A percentile compares a stretch with the other conserved stretches of the same genome.
Conservation (phyloP, 139 green algal genomes). For the Chara braunii region DNA sequence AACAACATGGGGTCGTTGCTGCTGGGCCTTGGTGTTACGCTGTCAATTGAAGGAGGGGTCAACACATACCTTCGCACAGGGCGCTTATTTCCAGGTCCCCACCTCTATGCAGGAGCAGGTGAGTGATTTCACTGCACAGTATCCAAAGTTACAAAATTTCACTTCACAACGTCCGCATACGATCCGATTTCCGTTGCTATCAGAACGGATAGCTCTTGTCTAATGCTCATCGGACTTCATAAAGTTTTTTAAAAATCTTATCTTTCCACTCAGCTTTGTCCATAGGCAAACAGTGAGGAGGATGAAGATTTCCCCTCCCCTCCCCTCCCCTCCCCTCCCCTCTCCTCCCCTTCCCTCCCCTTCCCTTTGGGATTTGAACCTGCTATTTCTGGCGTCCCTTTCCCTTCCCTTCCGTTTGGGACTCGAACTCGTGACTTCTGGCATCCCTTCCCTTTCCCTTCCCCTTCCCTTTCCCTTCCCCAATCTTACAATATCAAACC, state of each 20-base stretch:
- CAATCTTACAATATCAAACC: too few relatives aligned
- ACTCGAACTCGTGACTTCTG: too few relatives aligned
- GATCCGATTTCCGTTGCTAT: too few relatives aligned
- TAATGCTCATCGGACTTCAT: too few relatives aligned
- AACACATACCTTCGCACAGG: slow-evolving; percentile 92
- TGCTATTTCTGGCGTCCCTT: too few relatives aligned
- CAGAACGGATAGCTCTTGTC: too few relatives aligned
- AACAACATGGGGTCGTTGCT: slow-evolving; percentile 69
- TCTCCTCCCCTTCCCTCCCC: neutral
- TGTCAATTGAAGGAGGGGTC: slow-evolving; percentile 72
- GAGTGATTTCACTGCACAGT: slow-evolving; percentile 4
- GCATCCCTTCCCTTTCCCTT: too few relatives aligned
- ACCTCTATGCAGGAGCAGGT: slow-evolving; percentile 82
- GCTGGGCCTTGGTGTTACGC: slow-evolving; percentile 70
- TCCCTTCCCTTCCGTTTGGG: too few relatives aligned
- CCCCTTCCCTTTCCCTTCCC: too few relatives aligned
- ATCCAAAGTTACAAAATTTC: neutral
- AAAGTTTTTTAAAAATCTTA: too few relatives aligned
- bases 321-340: neutral
- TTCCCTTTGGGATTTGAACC: neutral
- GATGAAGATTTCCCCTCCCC: neutral
- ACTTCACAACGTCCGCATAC: neutral
- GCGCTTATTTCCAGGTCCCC: slow-evolving; percentile 95
- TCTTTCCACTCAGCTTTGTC: too few relatives aligned
- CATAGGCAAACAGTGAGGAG: too few relatives aligned